phyloP scores from a whole-genome alignment of 1,139 yeast species.

The Diutina mesorugosa region DNA sequence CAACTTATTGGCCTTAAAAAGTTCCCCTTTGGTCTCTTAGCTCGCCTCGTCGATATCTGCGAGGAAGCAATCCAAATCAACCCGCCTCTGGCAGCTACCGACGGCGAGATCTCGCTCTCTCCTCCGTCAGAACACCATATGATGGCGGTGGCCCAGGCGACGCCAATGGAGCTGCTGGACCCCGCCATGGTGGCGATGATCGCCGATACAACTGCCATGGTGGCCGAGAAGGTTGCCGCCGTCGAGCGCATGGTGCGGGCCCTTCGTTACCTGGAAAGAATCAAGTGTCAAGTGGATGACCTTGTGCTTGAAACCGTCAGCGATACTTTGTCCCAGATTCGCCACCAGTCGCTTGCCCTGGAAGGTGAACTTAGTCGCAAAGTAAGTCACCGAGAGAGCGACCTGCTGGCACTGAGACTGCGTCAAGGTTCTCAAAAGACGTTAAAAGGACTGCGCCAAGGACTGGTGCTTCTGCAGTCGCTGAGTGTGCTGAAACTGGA shows the following conservation, averaged over 20 bases:
- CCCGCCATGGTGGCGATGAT: conserved; percentile 51
- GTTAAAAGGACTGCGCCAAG: background rate
- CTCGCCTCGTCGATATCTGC: conserved; percentile 51
- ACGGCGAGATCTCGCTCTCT: conserved; percentile 34
- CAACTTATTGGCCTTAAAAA: conserved; percentile 10
- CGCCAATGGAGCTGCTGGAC: conserved; percentile 43
- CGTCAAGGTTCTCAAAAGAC: background rate
- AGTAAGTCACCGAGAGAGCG: background rate
- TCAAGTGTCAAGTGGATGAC: conserved; percentile 70
- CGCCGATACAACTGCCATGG: conserved; percentile 53
- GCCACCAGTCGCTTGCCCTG: background rate
- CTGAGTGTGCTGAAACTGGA: background rate
- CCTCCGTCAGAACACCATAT: conserved; percentile 66
- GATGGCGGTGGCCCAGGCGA: conserved; percentile 38
- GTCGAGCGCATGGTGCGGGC: conserved; percentile 69
- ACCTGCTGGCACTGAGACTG: background rate
- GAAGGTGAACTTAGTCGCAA: background rate
- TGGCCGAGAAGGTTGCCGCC: conserved; percentile 58
- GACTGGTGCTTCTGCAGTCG: background rate
- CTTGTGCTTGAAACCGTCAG: conserved; percentile 56
- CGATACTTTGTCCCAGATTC: conserved; percentile 43
- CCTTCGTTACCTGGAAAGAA: conserved; percentile 63
- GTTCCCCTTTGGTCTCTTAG: conserved; percentile 60
- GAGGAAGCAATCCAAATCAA: conserved; percentile 68
- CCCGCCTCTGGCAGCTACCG: conserved; percentile 33